Base-by-base conservation (phyloP, 129 eudicot species). In the Gnaphalium uliginosum region DNA sequence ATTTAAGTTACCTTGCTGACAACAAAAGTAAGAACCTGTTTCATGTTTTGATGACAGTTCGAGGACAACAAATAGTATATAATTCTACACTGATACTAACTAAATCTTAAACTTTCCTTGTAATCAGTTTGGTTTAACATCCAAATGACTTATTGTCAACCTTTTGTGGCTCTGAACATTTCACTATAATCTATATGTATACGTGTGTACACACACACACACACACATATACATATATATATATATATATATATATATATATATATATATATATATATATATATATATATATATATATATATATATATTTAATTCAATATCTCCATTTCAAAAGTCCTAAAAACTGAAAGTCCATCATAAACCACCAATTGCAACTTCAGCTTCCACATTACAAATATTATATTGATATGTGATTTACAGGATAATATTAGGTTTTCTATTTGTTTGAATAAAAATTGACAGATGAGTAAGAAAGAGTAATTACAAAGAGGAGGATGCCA, bases 401-500 rank as follows among this genome's bases (percentile, higher is more conserved):
- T 6, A 15, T 0, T 14, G 53, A 46, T 14, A 14, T 3, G n/a
- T 46, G 53, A 46, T 46, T 46, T 46, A 46, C 53, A 3, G 53
- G 5, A 13, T 46, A 13, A n/a, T 5, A 0, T 21, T 24, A 59
- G 17, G 15, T 21, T 59, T 59, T 21, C 15, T 23, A 25, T 24
- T 43, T 43, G 51, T 43, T 11, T 43, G 18, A 3, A 48, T 63
- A 17, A 21, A 26, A 50, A 14, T 64, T 3, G 33, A 63, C 23
- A 64, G 24, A 75, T 21, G 64, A 56, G 74, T 69, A 25, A 76
- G 29, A 59, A 58, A 76, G 15, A 32, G 19, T 26, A 32, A 2
- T 41, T 86, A 92, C 97, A 71, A 83, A 89, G 86, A 92, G 87
- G 74, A 82, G 66, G 69, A 92, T 68, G 81, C 96, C 96, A 71